Evolutionary conservation across 2,329 filamentous ascomycete genomes (phyloP), one percentile per base, ranked within the genome.

Genomic region (Arthrobotrys musiformis): DNA sequence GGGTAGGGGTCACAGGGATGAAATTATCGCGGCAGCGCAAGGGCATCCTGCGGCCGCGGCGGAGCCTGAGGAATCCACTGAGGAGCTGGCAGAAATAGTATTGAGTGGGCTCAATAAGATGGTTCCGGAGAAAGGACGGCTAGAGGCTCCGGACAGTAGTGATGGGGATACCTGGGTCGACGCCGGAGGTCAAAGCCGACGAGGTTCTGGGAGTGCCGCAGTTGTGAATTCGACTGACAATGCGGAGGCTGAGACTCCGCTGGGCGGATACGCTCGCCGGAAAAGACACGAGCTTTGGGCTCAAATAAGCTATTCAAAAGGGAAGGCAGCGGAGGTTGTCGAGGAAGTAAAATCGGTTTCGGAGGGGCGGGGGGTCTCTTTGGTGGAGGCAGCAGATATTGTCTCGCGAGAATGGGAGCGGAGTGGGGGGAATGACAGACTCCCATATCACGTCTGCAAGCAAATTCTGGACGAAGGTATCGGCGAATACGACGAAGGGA

Each of bases 401-500:
- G 33, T 66, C 19, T 54, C 46, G 46, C 33, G 1, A 4, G 30
- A 28, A 30, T 44, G 46, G 46, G 30, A 54, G 44, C 17, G 28
- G 6, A 26, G 3, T 40, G 17, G 30, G 17, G 17, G 2, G 17
- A 1, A 1, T 8, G 48, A 66, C 42, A 7, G 13, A 19, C 33
- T 66, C 13, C 62, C 62, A 11, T 66, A 54, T 54, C 30, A 40
- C 33, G 44, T 54, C 46, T 42, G 56, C 35, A 24, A 52, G n/a
- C 62, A 54, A 9, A 66, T 66, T 42, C 2, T 52, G 30, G 28
- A 17, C 0, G 28, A 64, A 56, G 48, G 42, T 13, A 17, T 19
- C 6, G 19, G 40, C 26, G 40, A 17, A 9, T 22, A 33, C 2
- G 24, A 46, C n/a, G 24, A 42, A 40, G 17, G 6, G 22, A 22